These are phyloP conservation scores for Boletus subparvulus DNA, from an alignment of 768 basidiomycete genomes.

Conservation along the genomic window DNA sequence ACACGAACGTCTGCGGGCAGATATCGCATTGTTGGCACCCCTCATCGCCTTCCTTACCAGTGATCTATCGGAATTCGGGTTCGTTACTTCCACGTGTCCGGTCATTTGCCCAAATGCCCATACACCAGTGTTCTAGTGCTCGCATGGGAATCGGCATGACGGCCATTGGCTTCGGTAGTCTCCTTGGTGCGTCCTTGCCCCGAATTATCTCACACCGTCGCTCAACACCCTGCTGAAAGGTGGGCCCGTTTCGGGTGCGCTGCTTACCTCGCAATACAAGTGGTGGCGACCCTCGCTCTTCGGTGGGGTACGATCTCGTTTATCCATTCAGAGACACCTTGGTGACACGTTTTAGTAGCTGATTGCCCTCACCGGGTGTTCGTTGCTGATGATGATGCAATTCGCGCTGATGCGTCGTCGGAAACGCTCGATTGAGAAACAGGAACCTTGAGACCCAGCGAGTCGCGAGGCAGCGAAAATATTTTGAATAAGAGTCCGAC, in stretches of 20 bases:
- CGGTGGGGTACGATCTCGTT: conserved; percentile 36
- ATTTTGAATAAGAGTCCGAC: background rate
- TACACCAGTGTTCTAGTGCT: conserved; percentile 9
- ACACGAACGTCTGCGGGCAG: conserved; percentile 14
- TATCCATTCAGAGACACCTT: too few species aligned
- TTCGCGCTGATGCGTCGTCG: conserved; percentile 1
- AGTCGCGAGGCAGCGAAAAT: background rate
- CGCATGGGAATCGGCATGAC: conserved; percentile 26
- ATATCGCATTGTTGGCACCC: conserved; percentile 41
- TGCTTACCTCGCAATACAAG: conserved; percentile 49
- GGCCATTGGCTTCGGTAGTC: conserved; percentile 16
- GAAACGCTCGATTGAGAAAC: background rate
- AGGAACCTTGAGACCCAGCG: background rate
- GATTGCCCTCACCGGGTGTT: conserved; percentile 3
- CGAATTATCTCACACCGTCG: background rate
- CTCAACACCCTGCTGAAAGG: conserved; percentile 29
- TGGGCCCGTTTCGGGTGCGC: conserved; percentile 55
- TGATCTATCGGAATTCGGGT: conserved; percentile 54
- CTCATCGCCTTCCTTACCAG: conserved; percentile 44
- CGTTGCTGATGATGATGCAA: conserved; percentile 8
- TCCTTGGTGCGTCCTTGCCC: conserved; percentile 17
- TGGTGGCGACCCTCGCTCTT: conserved; percentile 61
- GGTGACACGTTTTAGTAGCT: conserved; percentile 7
- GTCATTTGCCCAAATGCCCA: background rate
- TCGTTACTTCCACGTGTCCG: background rate